Base-by-base conservation (phyloP, 169 alveolate species). In the Toxoplasma gondii region DNA sequence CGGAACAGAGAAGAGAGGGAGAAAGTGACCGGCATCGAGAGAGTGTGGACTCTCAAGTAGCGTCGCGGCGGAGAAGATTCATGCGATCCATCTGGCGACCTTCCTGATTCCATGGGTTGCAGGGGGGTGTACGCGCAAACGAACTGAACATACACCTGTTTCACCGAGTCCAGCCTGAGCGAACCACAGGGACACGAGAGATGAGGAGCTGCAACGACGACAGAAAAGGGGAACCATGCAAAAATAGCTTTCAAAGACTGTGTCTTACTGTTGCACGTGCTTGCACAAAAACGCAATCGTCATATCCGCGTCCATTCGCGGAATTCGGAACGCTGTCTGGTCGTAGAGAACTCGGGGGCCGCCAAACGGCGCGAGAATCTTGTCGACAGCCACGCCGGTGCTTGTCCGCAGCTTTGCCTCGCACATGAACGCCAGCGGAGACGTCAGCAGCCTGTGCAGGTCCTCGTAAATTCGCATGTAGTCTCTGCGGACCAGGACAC, bases 311-410 rank as follows among this genome's bases (percentile, higher is more conserved):
- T 95, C 95, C 64, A 96, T 80, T 54, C 96, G 93, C 31, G 97
- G 97, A 29, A 96, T 92, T 27, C 95, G 96, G 91, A 96, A 96
- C 24, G 97, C 94, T 67, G 96, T 69, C 53, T 93, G 95, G 49
- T 93, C 95, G 64, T 94, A 95, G 43, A 96, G 94, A 31, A 95
- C 94, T 16, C 96, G 93, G 45, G 96, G 94, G n/a, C 96, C 97
- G 4, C 96, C 93, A 88, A 95, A 96, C n/a, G 97, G 96, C 27
- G 95, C 96, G 95, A 93, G 93, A 58, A 96, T 49, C 36, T 88
- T 96, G 24, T 94, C 94, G 29, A 96, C 95, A 31, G 97, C 95
- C 54, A 95, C 83, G 44, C 96, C 96, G 36, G 69, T 86, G 70
- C 94, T 92, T 1, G 95, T 88, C 36, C 96, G 92, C 38, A 95